Conservation (phyloP, 768 basidiomycete species). For the Tubosaeta brunneosetosa region DNA sequence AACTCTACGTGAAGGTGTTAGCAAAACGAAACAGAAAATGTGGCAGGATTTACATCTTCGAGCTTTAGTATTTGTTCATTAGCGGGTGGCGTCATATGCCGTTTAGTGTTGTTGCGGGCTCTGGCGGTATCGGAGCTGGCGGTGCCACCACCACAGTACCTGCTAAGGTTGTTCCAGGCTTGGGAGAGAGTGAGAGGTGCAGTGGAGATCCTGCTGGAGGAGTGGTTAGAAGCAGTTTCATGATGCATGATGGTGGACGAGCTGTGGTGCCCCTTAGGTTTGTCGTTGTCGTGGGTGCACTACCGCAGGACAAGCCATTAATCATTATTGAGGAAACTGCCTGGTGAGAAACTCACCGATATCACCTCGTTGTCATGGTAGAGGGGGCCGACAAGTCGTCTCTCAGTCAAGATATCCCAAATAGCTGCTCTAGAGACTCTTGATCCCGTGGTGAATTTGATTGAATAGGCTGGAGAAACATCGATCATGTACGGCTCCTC, state of each 20-base stretch:
- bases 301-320: too few relatives aligned
- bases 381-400: not conserved
- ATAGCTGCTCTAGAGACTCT: not conserved
- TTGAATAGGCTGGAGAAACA: not conserved
- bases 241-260: too few relatives aligned
- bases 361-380: not conserved
- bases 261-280: too few relatives aligned
- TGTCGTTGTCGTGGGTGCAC: too few relatives aligned
- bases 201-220: constrained; percentile 39
- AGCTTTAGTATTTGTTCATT: constrained; percentile 53
- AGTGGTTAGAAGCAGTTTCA: constrained; percentile 7
- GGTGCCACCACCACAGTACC: constrained; percentile 12
- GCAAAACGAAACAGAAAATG: constrained; percentile 2
- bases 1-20: constrained; percentile 52
- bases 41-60: constrained; percentile 49
- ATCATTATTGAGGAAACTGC: too few relatives aligned
- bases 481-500: not conserved
- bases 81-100: constrained; percentile 27
- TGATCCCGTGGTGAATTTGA: not conserved
- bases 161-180: constrained; percentile 47
- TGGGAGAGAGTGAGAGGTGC: constrained; percentile 70
- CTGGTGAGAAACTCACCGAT: not conserved
- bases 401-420: not conserved
- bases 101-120: constrained; percentile 11
- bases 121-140: constrained; percentile 9